Base-by-base conservation (phyloP, 352 stramenopile species). In the Globisporangium irregulare region DNA sequence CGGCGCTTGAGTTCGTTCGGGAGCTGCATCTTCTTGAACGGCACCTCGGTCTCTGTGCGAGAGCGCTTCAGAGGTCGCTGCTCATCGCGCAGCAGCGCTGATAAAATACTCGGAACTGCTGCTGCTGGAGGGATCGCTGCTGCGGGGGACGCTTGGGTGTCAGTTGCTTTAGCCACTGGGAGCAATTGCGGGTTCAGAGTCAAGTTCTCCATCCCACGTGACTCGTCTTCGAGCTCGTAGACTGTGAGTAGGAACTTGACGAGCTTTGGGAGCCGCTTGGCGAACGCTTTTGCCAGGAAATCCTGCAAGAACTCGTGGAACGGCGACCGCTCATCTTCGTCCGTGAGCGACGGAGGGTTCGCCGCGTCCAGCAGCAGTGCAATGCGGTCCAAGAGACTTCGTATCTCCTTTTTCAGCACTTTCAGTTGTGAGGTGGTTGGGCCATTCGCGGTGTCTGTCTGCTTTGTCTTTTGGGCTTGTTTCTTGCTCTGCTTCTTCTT, bases 271-370 rank as follows among this genome's bases (percentile, higher is more conserved):
- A 91, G 12, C 9, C 82, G 59, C 4, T 66, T 24, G 24, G 79
- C 62, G 5, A 95, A 73, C 59, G 71, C 76, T 2, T 68, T 71
- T 27, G 78, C 72, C 3, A 95, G 61, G 15, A 86, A 66, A 8
- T 81, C 75, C 54, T 87, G 59, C 4, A 95, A 58, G 34, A 94
- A 91, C 14, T 80, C 60, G 41, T 91, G 82, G 67, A 95, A 95
- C 12, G 84, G 84, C 27, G 88, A 91, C 14, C 74, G 80, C 38
- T 91, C 83, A 34, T 90, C 82, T 22, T 82, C 82, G 24, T 89
- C 86, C 18, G 69, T 80, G 59, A 92, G 77, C 20, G 80, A 89
- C 29, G 79, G 73, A 24, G 83, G 83, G 32, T 87, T 93, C 0
- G 80, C 82, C 10, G 86, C 85, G 38, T 94, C 87, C 55, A 94